These are phyloP conservation scores for Priceomyces haplophilus DNA, from an alignment of 805 yeast genomes.

Conservation along the genomic window DNA sequence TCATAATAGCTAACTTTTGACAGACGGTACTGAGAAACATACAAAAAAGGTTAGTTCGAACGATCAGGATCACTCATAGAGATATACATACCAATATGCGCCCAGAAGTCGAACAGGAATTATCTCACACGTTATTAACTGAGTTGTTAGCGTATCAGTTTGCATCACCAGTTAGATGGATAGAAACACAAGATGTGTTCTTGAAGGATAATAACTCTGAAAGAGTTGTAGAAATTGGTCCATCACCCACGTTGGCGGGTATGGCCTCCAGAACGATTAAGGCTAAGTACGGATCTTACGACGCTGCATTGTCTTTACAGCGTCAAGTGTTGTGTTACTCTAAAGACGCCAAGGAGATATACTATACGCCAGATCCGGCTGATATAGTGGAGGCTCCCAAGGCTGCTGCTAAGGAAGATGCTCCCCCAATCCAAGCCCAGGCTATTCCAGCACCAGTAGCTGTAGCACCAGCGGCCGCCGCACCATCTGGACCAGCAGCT, in stretches of 20 bases:
- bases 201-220: conserved; percentile 92
- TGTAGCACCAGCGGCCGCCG: conserved; percentile 59
- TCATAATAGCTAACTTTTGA: background rate
- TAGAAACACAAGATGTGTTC: conserved; percentile 98
- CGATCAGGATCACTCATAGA: background rate
- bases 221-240: conserved; percentile 97
- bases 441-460: conserved; percentile 58
- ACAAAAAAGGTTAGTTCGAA: background rate
- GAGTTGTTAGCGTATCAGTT: conserved; percentile 98
- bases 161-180: conserved; percentile 99
- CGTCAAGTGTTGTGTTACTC: conserved; percentile 95
- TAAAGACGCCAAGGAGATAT: conserved; percentile 93
- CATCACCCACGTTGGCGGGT: conserved; percentile 97
- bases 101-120: conserved; percentile 96
- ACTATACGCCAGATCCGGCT: conserved; percentile 84
- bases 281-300: conserved; percentile 95
- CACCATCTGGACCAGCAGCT: conserved; percentile 77
- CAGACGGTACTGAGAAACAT: background rate
- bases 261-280: conserved; percentile 97
- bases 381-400: conserved; percentile 35
- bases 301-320: conserved; percentile 90
- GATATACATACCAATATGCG: conserved; percentile 45
- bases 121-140: conserved; percentile 89
- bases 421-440: conserved; percentile 50
- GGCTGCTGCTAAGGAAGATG: conserved; percentile 51